These are phyloP conservation scores for Dendrobium nobile DNA, from an alignment of 106 monocot genomes.

Conservation along the genomic window DNA sequence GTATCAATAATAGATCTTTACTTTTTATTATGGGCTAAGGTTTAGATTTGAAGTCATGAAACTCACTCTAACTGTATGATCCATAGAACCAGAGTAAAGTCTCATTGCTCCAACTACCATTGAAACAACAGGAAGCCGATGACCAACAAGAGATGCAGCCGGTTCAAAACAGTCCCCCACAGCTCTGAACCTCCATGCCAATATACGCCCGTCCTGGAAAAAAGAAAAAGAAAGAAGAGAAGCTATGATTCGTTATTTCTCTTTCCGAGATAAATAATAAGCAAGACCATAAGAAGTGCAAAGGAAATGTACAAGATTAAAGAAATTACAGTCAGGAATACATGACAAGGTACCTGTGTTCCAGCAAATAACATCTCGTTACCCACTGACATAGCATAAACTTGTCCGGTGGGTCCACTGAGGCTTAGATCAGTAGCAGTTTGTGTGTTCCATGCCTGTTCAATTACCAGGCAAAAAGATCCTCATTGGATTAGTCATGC, in stretches of 20 bases:
- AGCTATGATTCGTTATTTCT: not conserved
- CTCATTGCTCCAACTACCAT: constrained; percentile 57
- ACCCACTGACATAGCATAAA: constrained; percentile 58
- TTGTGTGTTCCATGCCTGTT: constrained; percentile 70
- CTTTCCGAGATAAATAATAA: not conserved
- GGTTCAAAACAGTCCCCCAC: constrained; percentile 67
- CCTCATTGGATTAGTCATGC: not conserved
- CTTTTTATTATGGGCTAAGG: not conserved
- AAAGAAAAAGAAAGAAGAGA: not conserved
- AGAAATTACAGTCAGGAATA: not conserved
- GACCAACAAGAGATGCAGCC: constrained; percentile 73
- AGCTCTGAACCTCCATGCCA: constrained; percentile 68
- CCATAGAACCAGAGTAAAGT: constrained; percentile 90
- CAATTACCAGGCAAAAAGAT: not conserved
- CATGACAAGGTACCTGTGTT: constrained; percentile 41
- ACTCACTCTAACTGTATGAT: constrained; percentile 67
- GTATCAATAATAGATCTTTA: not conserved
- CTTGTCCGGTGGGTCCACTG: constrained; percentile 69
- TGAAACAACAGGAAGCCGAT: constrained; percentile 60
- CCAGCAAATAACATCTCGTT: constrained; percentile 84
- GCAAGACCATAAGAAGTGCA: not conserved
- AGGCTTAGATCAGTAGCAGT: constrained; percentile 54
- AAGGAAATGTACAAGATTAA: not conserved
- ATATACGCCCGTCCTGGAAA: constrained; percentile 65
- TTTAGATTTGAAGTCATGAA: not conserved